Evolutionary conservation across 2,329 filamentous ascomycete species (phyloP), one percentile per base, ranked within the genome.

Genomic region (Stagonosporopsis tanaceti): DNA sequence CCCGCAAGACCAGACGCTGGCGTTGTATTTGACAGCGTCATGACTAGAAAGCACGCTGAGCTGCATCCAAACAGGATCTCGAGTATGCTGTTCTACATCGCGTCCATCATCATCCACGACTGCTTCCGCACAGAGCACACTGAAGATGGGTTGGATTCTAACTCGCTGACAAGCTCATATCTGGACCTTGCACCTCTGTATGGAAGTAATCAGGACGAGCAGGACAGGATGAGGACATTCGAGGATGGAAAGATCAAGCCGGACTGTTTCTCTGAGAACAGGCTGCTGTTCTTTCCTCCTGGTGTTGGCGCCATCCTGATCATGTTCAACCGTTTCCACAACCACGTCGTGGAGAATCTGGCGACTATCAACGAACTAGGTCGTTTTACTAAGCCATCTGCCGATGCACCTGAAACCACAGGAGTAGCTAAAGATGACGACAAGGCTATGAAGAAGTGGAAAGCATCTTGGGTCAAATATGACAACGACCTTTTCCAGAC

Each of bases 351-450:
- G 1, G 85, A 87, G 51, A 89, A 94, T 59, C 80, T 97, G 17
- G 90, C 90, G 0, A 79, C 84, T n/a, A 94, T 97, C 76, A 97
- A 97, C 68, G 93, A 97, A 67, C 86, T 87, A 41, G 88, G 87
- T 15, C 85, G 91, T 22, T 97, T 97, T 76, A 85, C 83, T 0
- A 88, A 87, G 58, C 91, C 92, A 0, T 69, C 79, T 0, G 39
- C 66, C 5, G 60, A 67, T 14, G 50, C 52, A 17, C 69, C 69
- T n/a, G 59, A 66, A 15, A 50, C 69, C 3, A 57, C 61, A 1
- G 65, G 67, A 2, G 85, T 89, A 39, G 79, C 81, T 25, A 71
- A 79, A 20, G 66, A 70, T 0, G 67, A 65, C 15, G 56, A 69
- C 17, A 50, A 48, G 3, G 63, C 59, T 6, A 57, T 57, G 28